Base-by-base conservation (phyloP, 2,329 filamentous ascomycete genomes). In the Xylogone sp. region DNA sequence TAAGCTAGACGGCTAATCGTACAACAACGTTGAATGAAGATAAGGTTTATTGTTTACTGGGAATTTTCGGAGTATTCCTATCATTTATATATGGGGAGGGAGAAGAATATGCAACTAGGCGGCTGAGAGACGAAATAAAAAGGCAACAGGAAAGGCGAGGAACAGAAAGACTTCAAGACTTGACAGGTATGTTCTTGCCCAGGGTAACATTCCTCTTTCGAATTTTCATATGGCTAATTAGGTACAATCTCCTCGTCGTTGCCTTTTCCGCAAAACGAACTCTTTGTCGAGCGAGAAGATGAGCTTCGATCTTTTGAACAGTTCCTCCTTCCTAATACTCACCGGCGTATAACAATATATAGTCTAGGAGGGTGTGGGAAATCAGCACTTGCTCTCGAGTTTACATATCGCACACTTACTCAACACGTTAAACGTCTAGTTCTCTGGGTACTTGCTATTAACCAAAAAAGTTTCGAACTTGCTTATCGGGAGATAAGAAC, bases 11-110 rank as follows among this genome's bases (percentile, higher is more conserved):
- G 1, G 60, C 68, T 1, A 47, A 58, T 2, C 63, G 72, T 0
- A 31, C 56, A 2, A 72, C 71, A 1, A 67, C 63, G 0, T 53
- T 68, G 3, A 16, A 50, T 0, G 73, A 76, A 46, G 74, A 75
- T 43, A 63, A 64, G 18, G 70, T 71, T 0, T 76, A 76, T 34
- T 73, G 66, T 19, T 58, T 76, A 0, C 52, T 76, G 5, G 74
- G 74, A 0, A 62, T 76, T 0, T 75, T 76, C 27, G 62, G 62
- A 1, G 64, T 76, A 19, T 69, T 70, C 34, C 72, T 76, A 67
- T 66, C 73, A 0, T 55, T 75, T 2, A 45, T 75, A 0, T 76
- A 76, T 49, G 48, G 73, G 1, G 68, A 71, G 43, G 67, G 68
- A 0, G 1, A n/a, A 31, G 27, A 31, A 31, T 31, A 31, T 9